These are phyloP conservation scores for Salinomyces thailandicus DNA, from an alignment of 2,329 filamentous ascomycete genomes.

Conservation along the genomic window DNA sequence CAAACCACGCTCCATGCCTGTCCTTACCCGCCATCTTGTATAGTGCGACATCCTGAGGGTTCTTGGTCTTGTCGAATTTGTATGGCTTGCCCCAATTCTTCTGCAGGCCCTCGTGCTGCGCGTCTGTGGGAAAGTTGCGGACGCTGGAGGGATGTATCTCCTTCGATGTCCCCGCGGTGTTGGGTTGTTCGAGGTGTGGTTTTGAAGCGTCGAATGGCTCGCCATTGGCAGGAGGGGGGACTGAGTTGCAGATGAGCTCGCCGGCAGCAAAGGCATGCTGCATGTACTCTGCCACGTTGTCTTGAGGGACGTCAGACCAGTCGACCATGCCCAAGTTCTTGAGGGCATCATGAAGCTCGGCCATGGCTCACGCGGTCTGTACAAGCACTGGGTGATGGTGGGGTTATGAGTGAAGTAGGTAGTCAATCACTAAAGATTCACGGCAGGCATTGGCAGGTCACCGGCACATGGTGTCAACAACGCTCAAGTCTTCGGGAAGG, in stretches of 20 bases:
- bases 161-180: slow-evolving; percentile 39
- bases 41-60: slow-evolving; percentile 64
- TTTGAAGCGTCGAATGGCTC: slow-evolving; percentile 34
- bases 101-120: slow-evolving; percentile 51
- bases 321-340: slow-evolving; percentile 33
- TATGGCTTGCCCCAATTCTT: slow-evolving; percentile 79
- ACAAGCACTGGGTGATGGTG: too few species aligned
- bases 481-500: too few species aligned
- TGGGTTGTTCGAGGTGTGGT: slow-evolving; percentile 49
- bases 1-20: slow-evolving; percentile 82
- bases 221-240: slow-evolving; percentile 50
- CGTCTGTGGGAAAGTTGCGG: slow-evolving; percentile 39
- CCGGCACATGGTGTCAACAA: too few species aligned
- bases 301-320: slow-evolving; percentile 35
- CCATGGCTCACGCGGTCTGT: too few species aligned
- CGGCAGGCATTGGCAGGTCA: too few species aligned
- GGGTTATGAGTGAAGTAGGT: too few species aligned
- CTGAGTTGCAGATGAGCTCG: slow-evolving; percentile 64
- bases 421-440: too few species aligned
- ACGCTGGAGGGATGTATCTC: slow-evolving; percentile 45
- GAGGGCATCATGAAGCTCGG: slow-evolving; percentile 37
- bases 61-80: slow-evolving; percentile 60
- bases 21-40: slow-evolving; percentile 74
- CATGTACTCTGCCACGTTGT: slow-evolving; percentile 32
- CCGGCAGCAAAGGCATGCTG: slow-evolving; percentile 41